Base-by-base conservation (phyloP, 1,284 basidiomycete species). In the Irpex sp. region DNA sequence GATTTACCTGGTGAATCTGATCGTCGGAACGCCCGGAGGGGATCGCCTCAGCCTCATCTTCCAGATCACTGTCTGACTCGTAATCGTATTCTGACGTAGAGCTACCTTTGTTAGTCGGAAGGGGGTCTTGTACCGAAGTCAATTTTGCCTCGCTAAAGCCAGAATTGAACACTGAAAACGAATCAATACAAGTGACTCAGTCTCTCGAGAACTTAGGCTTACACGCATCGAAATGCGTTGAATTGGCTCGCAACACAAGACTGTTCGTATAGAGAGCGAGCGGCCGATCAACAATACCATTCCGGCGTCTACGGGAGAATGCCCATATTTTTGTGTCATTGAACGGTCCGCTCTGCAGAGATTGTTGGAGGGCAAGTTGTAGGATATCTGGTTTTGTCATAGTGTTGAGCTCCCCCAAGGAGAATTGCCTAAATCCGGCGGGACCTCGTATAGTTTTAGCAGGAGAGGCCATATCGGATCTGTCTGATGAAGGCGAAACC, bases 11-110 rank as follows among this genome's bases (percentile, higher is more conserved):
- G 6, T 5, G 49, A 54, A 20, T 11, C 15, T 54, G 49, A 32
- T 20, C 49, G n/a, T 20, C 49, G n/a, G 6, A 54, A 54, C 49
- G n/a, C 49, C n/a, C 49, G n/a, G n/a, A 20, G 49, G 13, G n/a
- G 49, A 15, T 54, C 49, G 49, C 68, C 4, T 65, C 32, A 32
- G 32, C 54, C 18, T 72, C 71, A 18, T 70, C 66, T 59, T 74
- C 78, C 0, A 79, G 67, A 58, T 79, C 78, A 62, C 78, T 79
- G 63, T 79, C 78, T 4, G 64, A 72, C 15, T 60, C 54, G 66
- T 78, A 78, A 27, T 73, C 76, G 43, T 77, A 77, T 10, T 67
- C 54, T 6, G 65, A 42, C 1, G 71, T 71, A 3, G 18, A 68
- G 3, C 68, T 2, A 1, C 56, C n/a, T 1, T 71, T 65, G 6